Conservation (phyloP, 2,329 filamentous ascomycete species). For the Aspergillus sp. region DNA sequence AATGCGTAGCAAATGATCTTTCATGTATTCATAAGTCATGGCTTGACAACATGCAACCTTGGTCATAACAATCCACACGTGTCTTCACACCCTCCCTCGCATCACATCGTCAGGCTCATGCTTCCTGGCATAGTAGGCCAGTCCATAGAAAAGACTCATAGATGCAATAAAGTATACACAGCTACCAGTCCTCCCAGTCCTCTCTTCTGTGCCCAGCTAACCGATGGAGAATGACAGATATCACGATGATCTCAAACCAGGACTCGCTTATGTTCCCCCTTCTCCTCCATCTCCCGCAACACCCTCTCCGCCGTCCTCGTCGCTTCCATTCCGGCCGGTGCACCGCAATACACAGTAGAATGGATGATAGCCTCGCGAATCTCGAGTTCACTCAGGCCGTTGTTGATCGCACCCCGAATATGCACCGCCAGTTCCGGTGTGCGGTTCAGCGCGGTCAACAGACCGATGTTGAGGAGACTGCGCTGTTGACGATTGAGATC, state of each 20-base stretch:
- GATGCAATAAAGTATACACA: no score
- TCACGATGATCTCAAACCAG: not conserved
- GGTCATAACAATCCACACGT: no score
- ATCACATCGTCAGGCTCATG: no score
- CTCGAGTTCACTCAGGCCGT: constrained; percentile 60
- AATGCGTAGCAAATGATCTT: no score
- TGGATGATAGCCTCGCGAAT: constrained; percentile 59
- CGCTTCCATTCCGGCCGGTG: constrained; percentile 54
- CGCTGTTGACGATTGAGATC: constrained; percentile 61
- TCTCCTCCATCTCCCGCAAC: constrained; percentile 51
- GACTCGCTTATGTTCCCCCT: constrained; percentile 33
- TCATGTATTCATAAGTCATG: no score
- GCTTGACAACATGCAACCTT: no score
- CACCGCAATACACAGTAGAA: constrained; percentile 51
- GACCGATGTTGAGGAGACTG: constrained; percentile 62
- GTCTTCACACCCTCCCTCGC: no score
- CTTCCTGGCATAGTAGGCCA: no score
- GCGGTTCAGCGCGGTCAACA: constrained; percentile 62
- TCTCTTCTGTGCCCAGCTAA: no score
- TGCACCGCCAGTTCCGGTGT: constrained; percentile 60
- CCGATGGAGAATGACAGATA: no score
- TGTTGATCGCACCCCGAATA: constrained; percentile 61
- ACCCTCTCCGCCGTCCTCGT: constrained; percentile 53
- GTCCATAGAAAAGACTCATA: no score
- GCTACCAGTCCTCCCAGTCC: no score